Conservation (phyloP, 306 rosid genomes). For the Pterocarpus macrocarpus region DNA sequence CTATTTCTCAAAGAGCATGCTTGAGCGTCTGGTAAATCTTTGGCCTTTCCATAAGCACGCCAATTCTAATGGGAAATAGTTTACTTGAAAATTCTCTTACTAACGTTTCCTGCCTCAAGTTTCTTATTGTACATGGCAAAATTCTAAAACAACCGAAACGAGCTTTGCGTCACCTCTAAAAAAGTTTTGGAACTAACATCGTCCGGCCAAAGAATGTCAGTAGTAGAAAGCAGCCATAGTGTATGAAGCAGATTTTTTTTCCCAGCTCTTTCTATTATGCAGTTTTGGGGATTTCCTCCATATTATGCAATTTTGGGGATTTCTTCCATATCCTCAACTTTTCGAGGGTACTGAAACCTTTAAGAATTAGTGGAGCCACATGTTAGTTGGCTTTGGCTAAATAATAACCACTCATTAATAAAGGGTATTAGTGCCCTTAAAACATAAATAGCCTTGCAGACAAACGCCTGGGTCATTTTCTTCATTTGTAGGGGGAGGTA, state of each 20-base stretch:
- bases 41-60: slow-evolving; percentile 94
- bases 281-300: too few relatives aligned
- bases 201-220: slow-evolving; percentile 21
- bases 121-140: slow-evolving; percentile 32
- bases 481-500: too few relatives aligned
- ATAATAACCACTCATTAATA: too few relatives aligned
- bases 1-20: slow-evolving; percentile 85
- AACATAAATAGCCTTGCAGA: too few relatives aligned
- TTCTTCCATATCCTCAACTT: too few relatives aligned
- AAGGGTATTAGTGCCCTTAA: too few relatives aligned
- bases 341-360: too few relatives aligned
- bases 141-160: slow-evolving; percentile 38
- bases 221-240: neutral
- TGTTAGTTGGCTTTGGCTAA: too few relatives aligned
- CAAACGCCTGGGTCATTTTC: too few relatives aligned
- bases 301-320: too few relatives aligned
- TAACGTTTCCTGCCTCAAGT: slow-evolving; percentile 1
- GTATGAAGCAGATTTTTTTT: neutral
- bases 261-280: neutral
- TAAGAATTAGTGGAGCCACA: too few relatives aligned
- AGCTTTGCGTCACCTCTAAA: slow-evolving; percentile 37
- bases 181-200: slow-evolving; percentile 3
- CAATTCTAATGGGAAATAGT: slow-evolving; percentile 72
- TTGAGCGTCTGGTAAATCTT: slow-evolving; percentile 93
- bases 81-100: slow-evolving; percentile 3